These are phyloP conservation scores for Casuarina equisetifolia DNA, from an alignment of 306 rosid species.

Conservation along the genomic window DNA sequence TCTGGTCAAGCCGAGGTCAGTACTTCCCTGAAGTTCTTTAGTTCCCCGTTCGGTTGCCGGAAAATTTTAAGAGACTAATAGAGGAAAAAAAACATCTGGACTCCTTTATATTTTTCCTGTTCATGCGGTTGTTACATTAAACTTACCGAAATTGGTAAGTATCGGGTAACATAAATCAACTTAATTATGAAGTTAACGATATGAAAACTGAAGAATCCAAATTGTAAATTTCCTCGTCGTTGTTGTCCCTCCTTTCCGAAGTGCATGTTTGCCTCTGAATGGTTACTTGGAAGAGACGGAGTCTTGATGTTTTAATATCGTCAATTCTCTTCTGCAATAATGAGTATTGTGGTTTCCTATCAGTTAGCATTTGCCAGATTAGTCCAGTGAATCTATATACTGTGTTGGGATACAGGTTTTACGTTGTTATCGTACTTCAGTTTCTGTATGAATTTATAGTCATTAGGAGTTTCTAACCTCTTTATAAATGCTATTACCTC, in stretches of 20 bases:
- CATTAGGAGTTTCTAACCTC: background rate
- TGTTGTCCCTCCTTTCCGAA: background rate
- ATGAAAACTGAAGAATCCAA: background rate
- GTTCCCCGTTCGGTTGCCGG: constrained; percentile 3
- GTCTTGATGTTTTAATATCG: background rate
- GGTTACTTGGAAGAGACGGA: background rate
- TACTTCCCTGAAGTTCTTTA: background rate
- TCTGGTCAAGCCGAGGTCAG: constrained; percentile 63
- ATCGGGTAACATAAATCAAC: background rate
- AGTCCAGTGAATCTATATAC: background rate
- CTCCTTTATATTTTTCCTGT: background rate
- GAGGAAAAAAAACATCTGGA: background rate
- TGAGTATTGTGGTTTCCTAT: background rate
- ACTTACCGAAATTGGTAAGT: background rate
- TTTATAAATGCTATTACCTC: background rate
- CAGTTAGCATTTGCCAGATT: background rate
- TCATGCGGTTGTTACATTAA: background rate
- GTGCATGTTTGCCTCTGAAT: background rate
- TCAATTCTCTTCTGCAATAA: background rate
- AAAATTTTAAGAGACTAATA: background rate
- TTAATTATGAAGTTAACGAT: background rate
- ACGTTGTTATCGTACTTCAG: background rate
- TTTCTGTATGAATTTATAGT: background rate
- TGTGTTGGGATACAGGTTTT: background rate
- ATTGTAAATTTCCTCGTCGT: background rate